A percentile compares a stretch with the other conserved stretches of the same genome.
Conservation (phyloP, 2,329 filamentous ascomycete species). For the Hypoxylon rubiginosum region DNA sequence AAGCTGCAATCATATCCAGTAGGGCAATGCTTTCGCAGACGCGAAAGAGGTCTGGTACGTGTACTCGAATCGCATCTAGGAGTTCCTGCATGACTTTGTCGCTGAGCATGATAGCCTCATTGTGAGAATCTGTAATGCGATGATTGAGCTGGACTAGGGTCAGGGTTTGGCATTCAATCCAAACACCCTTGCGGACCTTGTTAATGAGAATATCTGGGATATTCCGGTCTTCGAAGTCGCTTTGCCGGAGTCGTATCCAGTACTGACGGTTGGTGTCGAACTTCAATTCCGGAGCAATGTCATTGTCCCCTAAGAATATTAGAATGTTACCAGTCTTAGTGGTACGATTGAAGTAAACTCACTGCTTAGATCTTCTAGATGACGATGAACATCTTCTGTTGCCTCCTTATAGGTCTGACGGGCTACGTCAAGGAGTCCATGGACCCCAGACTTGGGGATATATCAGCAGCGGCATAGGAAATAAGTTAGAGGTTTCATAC, state of each 20-base stretch:
- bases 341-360: constrained; percentile 37
- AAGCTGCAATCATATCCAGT: constrained; percentile 86
- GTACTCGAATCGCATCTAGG: constrained; percentile 76
- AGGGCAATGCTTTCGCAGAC: constrained; percentile 89
- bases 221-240: constrained; percentile 70
- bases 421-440: constrained; percentile 88
- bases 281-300: constrained; percentile 74
- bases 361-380: constrained; percentile 78
- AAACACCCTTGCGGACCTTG: constrained; percentile 76
- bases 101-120: constrained; percentile 86
- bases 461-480: background rate
- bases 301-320: constrained; percentile 62
- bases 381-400: constrained; percentile 80
- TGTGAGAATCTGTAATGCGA: constrained; percentile 82
- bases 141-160: constrained; percentile 84
- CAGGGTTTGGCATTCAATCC: constrained; percentile 88
- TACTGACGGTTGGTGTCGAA: constrained; percentile 85
- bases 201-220: constrained; percentile 84
- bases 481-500: constrained; percentile 53
- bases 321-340: background rate
- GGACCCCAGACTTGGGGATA: constrained; percentile 75
- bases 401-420: constrained; percentile 91
- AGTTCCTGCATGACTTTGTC: constrained; percentile 81
- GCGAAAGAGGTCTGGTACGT: constrained; percentile 82
- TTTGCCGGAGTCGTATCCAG: constrained; percentile 76